Percentiles rank a stretch among this genome's conserved stretches.
Conservation (phyloP, 1,284 basidiomycete genomes). For the Ustilago vetiveriae region DNA sequence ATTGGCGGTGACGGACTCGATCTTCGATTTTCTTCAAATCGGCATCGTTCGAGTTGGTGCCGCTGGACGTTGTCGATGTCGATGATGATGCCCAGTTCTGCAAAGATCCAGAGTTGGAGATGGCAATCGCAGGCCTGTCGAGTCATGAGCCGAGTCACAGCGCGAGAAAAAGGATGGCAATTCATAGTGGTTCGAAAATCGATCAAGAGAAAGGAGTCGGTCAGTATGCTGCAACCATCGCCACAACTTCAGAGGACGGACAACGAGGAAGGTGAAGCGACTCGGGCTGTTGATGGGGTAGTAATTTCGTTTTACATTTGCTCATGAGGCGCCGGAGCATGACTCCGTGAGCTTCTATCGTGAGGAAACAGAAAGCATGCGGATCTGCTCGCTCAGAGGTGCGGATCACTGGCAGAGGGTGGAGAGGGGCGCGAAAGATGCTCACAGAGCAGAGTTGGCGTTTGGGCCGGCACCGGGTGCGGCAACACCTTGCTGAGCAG, state of each 20-base stretch:
- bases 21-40: slow-evolving; percentile 47
- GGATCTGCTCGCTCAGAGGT: too few relatives aligned
- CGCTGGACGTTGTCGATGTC: slow-evolving; percentile 6
- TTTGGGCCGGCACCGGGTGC: slow-evolving; percentile 71
- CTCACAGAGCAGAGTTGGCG: slow-evolving; percentile 48
- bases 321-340: slow-evolving; percentile 37
- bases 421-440: slow-evolving; percentile 11
- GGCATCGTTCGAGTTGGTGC: slow-evolving; percentile 3
- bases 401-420: too few relatives aligned
- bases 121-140: slow-evolving; percentile 26
- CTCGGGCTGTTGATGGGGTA: background rate
- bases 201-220: background rate
- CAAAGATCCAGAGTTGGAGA: slow-evolving; percentile 37
- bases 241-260: background rate
- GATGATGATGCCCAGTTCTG: slow-evolving; percentile 8
- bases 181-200: too few relatives aligned
- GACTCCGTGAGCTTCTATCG: slow-evolving; percentile 35
- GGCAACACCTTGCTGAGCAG: slow-evolving; percentile 17
- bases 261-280: background rate
- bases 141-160: background rate
- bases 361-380: slow-evolving; percentile 1
- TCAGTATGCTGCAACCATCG: background rate
- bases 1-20: slow-evolving; percentile 53
- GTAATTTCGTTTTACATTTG: slow-evolving; percentile 15
- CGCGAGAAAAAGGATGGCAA: too few relatives aligned